Percentiles rank a stretch among this genome's conserved stretches.
These are phyloP conservation scores for Hortiboletus flavorubellus DNA, from an alignment of 768 basidiomycete genomes.

Conservation along the genomic window DNA sequence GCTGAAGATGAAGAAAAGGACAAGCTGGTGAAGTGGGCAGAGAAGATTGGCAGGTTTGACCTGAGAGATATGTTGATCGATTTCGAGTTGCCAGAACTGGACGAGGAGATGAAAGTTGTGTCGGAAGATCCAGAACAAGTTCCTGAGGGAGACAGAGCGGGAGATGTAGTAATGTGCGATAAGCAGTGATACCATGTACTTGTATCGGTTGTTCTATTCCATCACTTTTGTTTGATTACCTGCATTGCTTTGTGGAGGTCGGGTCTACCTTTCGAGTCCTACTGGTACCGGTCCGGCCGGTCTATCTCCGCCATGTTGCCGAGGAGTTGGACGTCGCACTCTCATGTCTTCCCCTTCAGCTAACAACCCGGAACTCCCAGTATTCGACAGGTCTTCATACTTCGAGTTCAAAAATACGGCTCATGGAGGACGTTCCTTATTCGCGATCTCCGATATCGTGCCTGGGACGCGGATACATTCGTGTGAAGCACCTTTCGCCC, in stretches of 20 bases:
- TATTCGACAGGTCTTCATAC: slow-evolving; percentile 10
- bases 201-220: neutral
- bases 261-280: neutral
- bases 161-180: slow-evolving; percentile 5
- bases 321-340: neutral
- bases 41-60: slow-evolving; percentile 23
- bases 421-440: slow-evolving; percentile 53
- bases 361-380: neutral
- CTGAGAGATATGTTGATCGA: slow-evolving; percentile 20
- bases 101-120: slow-evolving; percentile 9
- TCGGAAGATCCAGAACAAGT: neutral
- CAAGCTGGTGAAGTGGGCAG: slow-evolving; percentile 14
- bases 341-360: slow-evolving; percentile 6
- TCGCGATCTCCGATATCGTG: slow-evolving; percentile 41
- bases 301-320: neutral
- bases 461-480: slow-evolving; percentile 43
- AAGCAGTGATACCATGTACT: neutral
- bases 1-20: slow-evolving; percentile 13
- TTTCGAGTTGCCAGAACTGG: slow-evolving; percentile 15
- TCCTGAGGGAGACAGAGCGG: neutral
- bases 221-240: neutral
- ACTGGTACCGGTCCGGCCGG: neutral
- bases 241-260: neutral
- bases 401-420: slow-evolving; percentile 34
- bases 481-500: slow-evolving; percentile 49